Evolutionary conservation across 345 rosid genomes (phyloP), one percentile per base, ranked within the genome.

Genomic region (Eucalyptus sp.): DNA sequence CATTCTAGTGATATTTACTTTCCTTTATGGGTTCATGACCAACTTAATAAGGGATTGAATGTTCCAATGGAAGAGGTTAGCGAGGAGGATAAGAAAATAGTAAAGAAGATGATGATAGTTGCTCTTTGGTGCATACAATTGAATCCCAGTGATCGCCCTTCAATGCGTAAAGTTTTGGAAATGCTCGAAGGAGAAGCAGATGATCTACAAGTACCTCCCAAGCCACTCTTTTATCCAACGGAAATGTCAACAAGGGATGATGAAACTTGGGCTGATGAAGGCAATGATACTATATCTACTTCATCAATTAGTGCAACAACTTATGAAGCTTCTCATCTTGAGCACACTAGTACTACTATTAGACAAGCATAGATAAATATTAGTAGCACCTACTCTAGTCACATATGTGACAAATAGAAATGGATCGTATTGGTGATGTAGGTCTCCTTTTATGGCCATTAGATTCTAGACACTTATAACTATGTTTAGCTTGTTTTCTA

Each of bases 181-280:
- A 60, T 60, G 31, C 16, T 60, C 0, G 68, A 60, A 60, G 16
- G 68, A 27, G 33, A 60, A 6, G 68, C 1, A 27, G 8, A 60
- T 27, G 16, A 27, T 27, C 16, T 60, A 27, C 68, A 60, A 29
- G 1, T 62, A 13, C 8, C 68, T 62, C 68, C 68, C 15, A 60
- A 60, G 1, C 68, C 68, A 27, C 68, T 60, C 31, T 60, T 60
- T 13, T 60, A 27, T 27, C 8, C 68, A 5, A 6, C 16, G 0
- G 68, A 60, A 60, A 12, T 27, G 31, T 60, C 31, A 27, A 27
- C 7, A 6, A 5, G 4, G 31, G 68, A 60, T 13, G 15, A 60
- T 1, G 68, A 4, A 6, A 60, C 68, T 60, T 27, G 31, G 7
- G 6, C 8, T 0, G 1, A 27, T 0, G 1, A 60, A 12, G 31